Conservation (phyloP, 257 asterid species). For the Misopates orontium region DNA sequence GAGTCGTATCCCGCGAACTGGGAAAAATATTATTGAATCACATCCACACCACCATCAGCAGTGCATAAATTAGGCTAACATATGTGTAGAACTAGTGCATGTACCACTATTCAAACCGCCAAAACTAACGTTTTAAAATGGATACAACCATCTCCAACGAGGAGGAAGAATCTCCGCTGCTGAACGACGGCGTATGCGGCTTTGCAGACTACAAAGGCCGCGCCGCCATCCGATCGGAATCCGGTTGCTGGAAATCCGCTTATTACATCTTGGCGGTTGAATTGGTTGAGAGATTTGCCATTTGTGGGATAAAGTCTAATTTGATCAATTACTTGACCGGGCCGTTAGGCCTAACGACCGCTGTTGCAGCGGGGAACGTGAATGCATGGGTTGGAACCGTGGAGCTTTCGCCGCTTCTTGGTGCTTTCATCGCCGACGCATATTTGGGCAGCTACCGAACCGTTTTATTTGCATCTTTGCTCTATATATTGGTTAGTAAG, state of each 20-base stretch:
- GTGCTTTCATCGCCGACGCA: conserved; percentile 47
- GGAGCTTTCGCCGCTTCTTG: conserved; percentile 38
- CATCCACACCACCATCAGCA: too few relatives aligned
- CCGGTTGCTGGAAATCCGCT: conserved; percentile 50
- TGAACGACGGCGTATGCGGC: conserved; percentile 30
- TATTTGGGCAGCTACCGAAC: conserved; percentile 41
- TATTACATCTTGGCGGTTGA: conserved; percentile 36
- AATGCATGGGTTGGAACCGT: conserved; percentile 42
- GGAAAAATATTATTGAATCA: too few relatives aligned
- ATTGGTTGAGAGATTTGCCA: conserved; percentile 45
- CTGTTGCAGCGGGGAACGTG: conserved; percentile 44
- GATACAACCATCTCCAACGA: too few relatives aligned
- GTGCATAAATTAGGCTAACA: too few relatives aligned
- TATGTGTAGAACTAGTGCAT: too few relatives aligned
- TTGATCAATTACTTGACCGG: conserved; percentile 44
- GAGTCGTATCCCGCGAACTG: too few relatives aligned
- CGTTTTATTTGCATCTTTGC: conserved; percentile 31
- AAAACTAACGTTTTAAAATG: too few relatives aligned
- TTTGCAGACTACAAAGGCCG: conserved; percentile 30
- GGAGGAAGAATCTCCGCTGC: conserved; percentile 1
- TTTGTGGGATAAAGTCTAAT: conserved; percentile 40
- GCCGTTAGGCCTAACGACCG: conserved; percentile 44
- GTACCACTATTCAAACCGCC: too few relatives aligned
- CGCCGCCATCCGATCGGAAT: conserved; percentile 24
- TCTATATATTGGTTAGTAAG: conserved; percentile 46